phyloP scores from a whole-genome alignment of 805 yeast species.

The Candida quercuum region DNA sequence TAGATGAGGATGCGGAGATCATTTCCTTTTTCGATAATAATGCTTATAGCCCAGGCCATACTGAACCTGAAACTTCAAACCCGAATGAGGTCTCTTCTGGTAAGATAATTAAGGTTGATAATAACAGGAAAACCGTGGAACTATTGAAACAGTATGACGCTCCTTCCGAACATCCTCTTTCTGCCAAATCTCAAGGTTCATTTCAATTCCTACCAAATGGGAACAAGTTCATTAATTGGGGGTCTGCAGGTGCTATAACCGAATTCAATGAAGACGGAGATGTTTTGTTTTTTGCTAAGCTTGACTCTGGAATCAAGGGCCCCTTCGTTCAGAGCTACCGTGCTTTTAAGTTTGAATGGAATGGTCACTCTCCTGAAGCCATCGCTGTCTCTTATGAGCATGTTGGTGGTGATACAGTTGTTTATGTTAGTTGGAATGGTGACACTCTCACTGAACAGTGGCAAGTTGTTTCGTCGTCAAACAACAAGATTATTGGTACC shows the following conservation, averaged over 20 bases:
- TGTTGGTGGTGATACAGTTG: conserved; percentile 15
- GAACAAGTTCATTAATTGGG: conserved; percentile 33
- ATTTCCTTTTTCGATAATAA: conserved; percentile 33
- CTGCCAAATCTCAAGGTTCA: conserved; percentile 19
- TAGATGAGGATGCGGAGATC: conserved; percentile 18
- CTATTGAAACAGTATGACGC: conserved; percentile 23
- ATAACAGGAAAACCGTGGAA: conserved; percentile 23
- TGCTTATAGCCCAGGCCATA: conserved; percentile 31
- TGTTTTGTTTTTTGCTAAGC: conserved; percentile 28
- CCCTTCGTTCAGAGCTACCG: conserved; percentile 29
- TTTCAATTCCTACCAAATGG: conserved; percentile 28
- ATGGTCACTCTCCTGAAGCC: conserved; percentile 28
- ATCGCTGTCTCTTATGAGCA: conserved; percentile 22
- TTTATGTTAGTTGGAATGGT: conserved; percentile 35
- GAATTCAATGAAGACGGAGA: conserved; percentile 27
- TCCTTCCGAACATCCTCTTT: conserved; percentile 19
- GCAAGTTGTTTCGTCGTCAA: conserved; percentile 18
- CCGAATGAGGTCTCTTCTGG: conserved; percentile 27
- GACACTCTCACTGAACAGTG: conserved; percentile 30
- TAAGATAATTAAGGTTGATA: conserved; percentile 30
- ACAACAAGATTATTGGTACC: conserved; percentile 15
- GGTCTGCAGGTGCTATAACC: conserved; percentile 34
- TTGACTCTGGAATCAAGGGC: conserved; percentile 27
- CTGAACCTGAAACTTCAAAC: conserved; percentile 23
- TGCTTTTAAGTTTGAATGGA: conserved; percentile 32